phyloP scores from a whole-genome alignment of 2,329 filamentous ascomycete species.

The Ophiostoma australiae region DNA sequence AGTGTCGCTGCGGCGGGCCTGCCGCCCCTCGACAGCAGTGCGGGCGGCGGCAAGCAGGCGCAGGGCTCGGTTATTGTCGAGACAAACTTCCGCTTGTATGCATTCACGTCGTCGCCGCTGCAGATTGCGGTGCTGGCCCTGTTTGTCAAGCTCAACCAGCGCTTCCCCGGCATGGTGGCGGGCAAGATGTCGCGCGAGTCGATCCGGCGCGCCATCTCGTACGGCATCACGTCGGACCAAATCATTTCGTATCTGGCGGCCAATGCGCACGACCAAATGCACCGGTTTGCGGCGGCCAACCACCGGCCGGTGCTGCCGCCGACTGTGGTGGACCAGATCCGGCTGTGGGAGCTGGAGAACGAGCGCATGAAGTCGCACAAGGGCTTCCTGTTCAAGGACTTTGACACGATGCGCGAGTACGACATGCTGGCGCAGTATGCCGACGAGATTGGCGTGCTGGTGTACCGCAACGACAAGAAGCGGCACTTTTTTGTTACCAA shows the following conservation, averaged over 20 bases:
- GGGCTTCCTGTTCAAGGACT: slow-evolving; percentile 88
- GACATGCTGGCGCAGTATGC: slow-evolving; percentile 70
- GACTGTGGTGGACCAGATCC: slow-evolving; percentile 94
- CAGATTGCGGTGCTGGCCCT: slow-evolving; percentile 92
- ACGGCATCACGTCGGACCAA: slow-evolving; percentile 90
- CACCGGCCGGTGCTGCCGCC: slow-evolving; percentile 76
- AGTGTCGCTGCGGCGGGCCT: slow-evolving; percentile 47
- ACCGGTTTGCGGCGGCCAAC: slow-evolving; percentile 55
- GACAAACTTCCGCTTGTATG: slow-evolving; percentile 96
- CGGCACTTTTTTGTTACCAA: slow-evolving; percentile 88
- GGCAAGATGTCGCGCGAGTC: slow-evolving; percentile 86
- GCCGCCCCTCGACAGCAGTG: slow-evolving; percentile 34
- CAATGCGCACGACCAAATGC: slow-evolving; percentile 93
- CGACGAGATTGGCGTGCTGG: slow-evolving; percentile 81
- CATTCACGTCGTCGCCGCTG: slow-evolving; percentile 88
- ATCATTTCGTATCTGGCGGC: slow-evolving; percentile 89
- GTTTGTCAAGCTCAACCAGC: slow-evolving; percentile 80
- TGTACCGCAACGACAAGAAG: slow-evolving; percentile 76
- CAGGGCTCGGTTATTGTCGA: slow-evolving; percentile 91
- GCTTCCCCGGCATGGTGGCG: slow-evolving; percentile 90
- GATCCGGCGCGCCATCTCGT: slow-evolving; percentile 77
- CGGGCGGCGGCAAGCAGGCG: slow-evolving; percentile 37
- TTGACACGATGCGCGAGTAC: slow-evolving; percentile 67
- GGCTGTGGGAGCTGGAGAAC: slow-evolving; percentile 94
- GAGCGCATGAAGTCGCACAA: slow-evolving; percentile 82